Evolutionary conservation across 805 yeast species (phyloP).

Genomic region (Dipodascopsis uninucleata): DNA sequence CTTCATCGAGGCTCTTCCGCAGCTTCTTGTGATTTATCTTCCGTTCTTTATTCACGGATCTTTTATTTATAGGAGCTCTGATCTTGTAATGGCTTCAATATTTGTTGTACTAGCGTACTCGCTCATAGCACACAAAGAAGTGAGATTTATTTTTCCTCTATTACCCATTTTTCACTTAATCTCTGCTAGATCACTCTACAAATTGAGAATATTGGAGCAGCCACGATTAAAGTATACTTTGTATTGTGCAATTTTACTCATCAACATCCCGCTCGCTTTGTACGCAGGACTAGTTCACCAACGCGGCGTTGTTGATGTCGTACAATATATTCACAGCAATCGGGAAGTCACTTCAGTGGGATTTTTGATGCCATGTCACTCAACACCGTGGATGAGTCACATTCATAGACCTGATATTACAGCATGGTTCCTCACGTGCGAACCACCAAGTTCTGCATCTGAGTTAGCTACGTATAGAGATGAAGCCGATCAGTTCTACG

Average conservation of each 20-base stretch:
- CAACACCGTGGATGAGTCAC: constrained; percentile 91
- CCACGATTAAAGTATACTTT: constrained; percentile 1
- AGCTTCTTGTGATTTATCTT: constrained; percentile 60
- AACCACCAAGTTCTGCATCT: constrained; percentile 65
- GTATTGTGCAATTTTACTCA: constrained; percentile 28
- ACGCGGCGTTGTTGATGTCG: constrained; percentile 74
- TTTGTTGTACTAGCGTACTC: constrained; percentile 59
- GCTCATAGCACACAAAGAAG: constrained; percentile 76
- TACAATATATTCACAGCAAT: constrained; percentile 47
- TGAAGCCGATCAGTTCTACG: constrained; percentile 82
- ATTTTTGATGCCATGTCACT: constrained; percentile 92
- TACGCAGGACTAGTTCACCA: constrained; percentile 72
- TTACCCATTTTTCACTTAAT: constrained; percentile 66
- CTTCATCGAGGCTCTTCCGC: constrained; percentile 74
- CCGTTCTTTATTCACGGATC: constrained; percentile 58
- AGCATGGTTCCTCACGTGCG: constrained; percentile 83
- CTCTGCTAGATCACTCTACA: constrained; percentile 41
- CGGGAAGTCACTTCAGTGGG: constrained; percentile 53
- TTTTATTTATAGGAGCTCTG: constrained; percentile 27
- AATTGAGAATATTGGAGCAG: constrained; percentile 29
- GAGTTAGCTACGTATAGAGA: constrained; percentile 59
- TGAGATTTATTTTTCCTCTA: constrained; percentile 80
- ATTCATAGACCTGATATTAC: constrained; percentile 55
- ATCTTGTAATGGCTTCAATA: constrained; percentile 35
- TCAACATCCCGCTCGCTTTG: constrained; percentile 45